Evolutionary conservation across 176 grass and related monocot species (phyloP).

Genomic region (Triticum turgidum): DNA sequence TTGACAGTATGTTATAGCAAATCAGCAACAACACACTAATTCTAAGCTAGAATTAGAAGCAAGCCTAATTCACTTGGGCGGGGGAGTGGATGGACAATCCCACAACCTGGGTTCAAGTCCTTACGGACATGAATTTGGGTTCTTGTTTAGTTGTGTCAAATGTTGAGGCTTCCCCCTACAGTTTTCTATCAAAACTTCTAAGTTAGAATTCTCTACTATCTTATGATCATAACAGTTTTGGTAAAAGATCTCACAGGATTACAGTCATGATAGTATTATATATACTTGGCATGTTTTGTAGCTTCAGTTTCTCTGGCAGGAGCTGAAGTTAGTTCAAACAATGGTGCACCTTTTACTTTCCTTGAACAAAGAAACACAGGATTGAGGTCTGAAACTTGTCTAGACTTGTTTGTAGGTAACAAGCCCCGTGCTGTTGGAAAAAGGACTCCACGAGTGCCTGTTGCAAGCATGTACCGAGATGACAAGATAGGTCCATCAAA

Average conservation of each 20-base stretch:
- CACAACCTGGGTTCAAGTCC: too few species aligned
- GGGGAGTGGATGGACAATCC: not conserved
- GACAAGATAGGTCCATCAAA: conserved; percentile 40
- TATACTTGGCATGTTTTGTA: not conserved
- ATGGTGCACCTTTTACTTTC: not conserved
- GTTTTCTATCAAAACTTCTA: not conserved
- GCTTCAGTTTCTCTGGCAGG: not conserved
- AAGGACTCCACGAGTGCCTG: conserved; percentile 91
- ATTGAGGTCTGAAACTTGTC: conserved; percentile 45
- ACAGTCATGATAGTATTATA: not conserved
- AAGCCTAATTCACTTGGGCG: not conserved
- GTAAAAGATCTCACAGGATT: not conserved
- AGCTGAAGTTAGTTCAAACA: not conserved
- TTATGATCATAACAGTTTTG: not conserved
- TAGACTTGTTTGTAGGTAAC: conserved; percentile 63
- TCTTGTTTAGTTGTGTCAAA: too few species aligned
- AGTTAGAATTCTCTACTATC: not conserved
- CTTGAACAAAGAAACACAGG: conserved; percentile 5
- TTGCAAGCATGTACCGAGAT: conserved; percentile 71
- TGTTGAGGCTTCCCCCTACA: not conserved
- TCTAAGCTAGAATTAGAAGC: not conserved
- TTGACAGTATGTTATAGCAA: not conserved
- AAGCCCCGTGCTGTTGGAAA: conserved; percentile 87
- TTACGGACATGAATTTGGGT: too few species aligned
- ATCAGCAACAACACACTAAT: not conserved